Base-by-base conservation (phyloP, 305 asterid species). In the Striga hermonthica region DNA sequence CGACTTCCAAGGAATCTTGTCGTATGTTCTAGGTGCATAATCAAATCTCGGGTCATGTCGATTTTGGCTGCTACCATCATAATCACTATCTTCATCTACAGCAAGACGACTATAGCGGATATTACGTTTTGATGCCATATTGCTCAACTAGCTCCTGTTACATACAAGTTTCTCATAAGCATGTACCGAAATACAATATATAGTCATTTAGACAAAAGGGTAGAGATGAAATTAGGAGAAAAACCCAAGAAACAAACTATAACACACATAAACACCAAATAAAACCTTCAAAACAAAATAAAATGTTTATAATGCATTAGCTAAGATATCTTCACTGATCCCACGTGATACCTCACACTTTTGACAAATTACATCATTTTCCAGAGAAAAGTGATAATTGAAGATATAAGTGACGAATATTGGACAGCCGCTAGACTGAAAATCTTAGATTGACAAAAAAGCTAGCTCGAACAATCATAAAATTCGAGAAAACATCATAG, bases 1-100 rank as follows among this genome's bases (percentile, higher is more conserved):
- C 14, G 99, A 93, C 75, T 88, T 90, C 97, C 99, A 90, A 14
- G 99, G 97, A 63, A 93, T 64, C 74, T 75, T 83, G 73, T 90
- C 88, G 1, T 57, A 78, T 3, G 81, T 58, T 72, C 64, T 86
- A 50, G 99, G 99, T 8, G 84, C 72, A 66, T 82, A 93, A 71
- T 90, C 95, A 64, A 86, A 93, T 75, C 97, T 76, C 12, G 76
- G 84, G 60, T 93, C 98, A 61, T 73, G 62, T 34, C 67, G 76
- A 48, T 62, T 52, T 76, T 69, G 72, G 45, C 70, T 67, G 22
- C 52, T 44, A 47, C 64, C 59, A 70, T 76, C 79, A 72, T 82
- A 65, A 63, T 75, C 73, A 47, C 83, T 87, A 72, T 81, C 88
- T 7, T 90, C 94, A 62, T 80, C 83, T 15, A 13, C 82, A 68